Conservation (phyloP, 768 basidiomycete genomes). For the Coprinopsis sp. region DNA sequence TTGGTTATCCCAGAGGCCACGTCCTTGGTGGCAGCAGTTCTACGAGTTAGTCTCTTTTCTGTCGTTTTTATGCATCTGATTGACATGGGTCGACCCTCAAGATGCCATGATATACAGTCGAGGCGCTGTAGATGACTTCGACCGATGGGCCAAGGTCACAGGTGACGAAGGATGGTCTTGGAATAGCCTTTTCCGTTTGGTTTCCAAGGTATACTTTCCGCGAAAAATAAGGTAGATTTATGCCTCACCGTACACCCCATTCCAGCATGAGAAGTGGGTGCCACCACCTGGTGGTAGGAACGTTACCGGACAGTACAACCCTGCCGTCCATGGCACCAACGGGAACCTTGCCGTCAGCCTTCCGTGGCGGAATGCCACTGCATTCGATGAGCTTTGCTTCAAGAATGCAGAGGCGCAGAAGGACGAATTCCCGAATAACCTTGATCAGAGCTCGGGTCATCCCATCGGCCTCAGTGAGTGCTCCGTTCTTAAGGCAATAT, state of each 20-base stretch:
- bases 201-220: not conserved
- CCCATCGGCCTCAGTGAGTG: conserved; percentile 36
- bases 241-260: not conserved
- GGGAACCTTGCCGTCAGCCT: conserved; percentile 30
- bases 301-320: conserved; percentile 31
- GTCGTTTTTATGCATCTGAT: not conserved
- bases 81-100: not conserved
- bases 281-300: conserved; percentile 35
- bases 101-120: conserved; percentile 9
- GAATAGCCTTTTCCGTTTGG: not conserved
- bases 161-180: conserved; percentile 30
- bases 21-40: conserved; percentile 31
- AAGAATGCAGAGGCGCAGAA: conserved; percentile 24
- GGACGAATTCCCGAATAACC: conserved; percentile 34
- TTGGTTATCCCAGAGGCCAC: conserved; percentile 25
- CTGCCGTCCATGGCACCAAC: conserved; percentile 29
- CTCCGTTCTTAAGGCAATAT: not conserved
- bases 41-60: conserved; percentile 20
- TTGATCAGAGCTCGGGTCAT: conserved; percentile 39
- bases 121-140: conserved; percentile 27
- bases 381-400: conserved; percentile 26
- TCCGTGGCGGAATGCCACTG: conserved; percentile 24
- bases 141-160: conserved; percentile 23
- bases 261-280: conserved; percentile 32
- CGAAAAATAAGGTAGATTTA: not conserved